These are phyloP conservation scores for Pestalotiopsis sp. DNA, from an alignment of 2,329 filamentous ascomycete genomes.

Conservation along the genomic window DNA sequence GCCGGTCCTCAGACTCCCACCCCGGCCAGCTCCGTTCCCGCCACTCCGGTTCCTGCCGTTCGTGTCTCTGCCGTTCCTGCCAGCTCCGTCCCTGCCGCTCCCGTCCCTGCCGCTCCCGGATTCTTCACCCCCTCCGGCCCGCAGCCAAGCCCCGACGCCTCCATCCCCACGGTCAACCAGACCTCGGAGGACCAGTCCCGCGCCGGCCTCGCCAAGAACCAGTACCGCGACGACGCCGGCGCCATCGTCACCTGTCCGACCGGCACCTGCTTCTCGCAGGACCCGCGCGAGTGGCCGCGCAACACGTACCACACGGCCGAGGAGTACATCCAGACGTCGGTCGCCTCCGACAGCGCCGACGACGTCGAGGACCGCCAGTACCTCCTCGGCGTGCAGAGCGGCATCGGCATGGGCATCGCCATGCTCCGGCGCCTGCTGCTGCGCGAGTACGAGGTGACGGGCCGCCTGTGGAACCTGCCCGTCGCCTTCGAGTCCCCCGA, in stretches of 20 bases:
- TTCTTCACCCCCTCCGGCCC: no score
- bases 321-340: background rate
- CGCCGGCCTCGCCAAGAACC: background rate
- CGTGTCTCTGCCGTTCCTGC: no score
- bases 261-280: background rate
- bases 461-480: conserved; percentile 15
- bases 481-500: background rate
- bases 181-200: background rate
- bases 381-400: conserved; percentile 23
- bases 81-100: no score
- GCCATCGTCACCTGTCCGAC: background rate
- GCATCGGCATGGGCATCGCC: conserved; percentile 23
- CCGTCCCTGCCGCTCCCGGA: no score
- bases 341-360: background rate
- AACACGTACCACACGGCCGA: background rate
- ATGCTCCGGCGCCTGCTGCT: conserved; percentile 18
- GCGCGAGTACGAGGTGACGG: conserved; percentile 18
- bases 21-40: no score
- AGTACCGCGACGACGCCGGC: background rate
- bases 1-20: no score
- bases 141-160: no score
- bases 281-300: background rate
- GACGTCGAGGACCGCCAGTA: conserved; percentile 18
- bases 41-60: no score
- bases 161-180: no score